These are phyloP conservation scores for Cronartium quercuum DNA, from an alignment of 1,284 basidiomycete genomes.

Conservation along the genomic window DNA sequence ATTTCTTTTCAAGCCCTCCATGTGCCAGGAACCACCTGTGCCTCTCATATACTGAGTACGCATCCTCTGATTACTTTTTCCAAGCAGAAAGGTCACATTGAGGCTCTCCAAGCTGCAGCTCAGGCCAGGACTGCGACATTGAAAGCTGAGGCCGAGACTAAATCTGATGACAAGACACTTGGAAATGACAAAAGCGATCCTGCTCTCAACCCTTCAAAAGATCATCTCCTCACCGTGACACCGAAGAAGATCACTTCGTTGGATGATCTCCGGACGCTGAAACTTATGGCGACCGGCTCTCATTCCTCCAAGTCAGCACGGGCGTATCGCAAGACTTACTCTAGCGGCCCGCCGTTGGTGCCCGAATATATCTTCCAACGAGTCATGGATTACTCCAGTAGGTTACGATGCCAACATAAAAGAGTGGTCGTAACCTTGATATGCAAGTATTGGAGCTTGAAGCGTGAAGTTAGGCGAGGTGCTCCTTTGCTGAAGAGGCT, in stretches of 20 bases:
- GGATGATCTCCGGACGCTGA: constrained; percentile 16
- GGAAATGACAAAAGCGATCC: not conserved
- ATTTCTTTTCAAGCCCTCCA: constrained; percentile 16
- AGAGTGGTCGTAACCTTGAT: constrained; percentile 68
- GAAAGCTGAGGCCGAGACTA: not conserved
- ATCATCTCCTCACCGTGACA: constrained; percentile 3
- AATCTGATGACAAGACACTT: not conserved
- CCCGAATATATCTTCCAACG: constrained; percentile 58
- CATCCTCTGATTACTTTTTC: no score
- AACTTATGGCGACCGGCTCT: constrained; percentile 30
- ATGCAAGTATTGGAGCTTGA: constrained; percentile 93
- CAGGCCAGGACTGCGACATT: constrained; percentile 45
- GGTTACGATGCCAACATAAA: constrained; percentile 69
- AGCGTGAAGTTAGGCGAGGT: constrained; percentile 83
- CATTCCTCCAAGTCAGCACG: constrained; percentile 52
- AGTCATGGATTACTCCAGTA: constrained; percentile 69
- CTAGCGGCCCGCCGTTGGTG: constrained; percentile 55
- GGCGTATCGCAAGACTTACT: constrained; percentile 56
- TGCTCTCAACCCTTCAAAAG: not conserved
- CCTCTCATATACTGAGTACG: no score
- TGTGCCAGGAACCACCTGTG: no score
- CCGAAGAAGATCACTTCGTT: constrained; percentile 34
- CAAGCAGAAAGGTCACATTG: constrained; percentile 61
- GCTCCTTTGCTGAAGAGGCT: constrained; percentile 88
- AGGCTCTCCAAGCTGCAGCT: constrained; percentile 58